Percentiles rank a stretch among this genome's conserved stretches.
These are phyloP conservation scores for Aspergillus bombycis DNA, from an alignment of 2,329 filamentous ascomycete genomes.

Conservation along the genomic window DNA sequence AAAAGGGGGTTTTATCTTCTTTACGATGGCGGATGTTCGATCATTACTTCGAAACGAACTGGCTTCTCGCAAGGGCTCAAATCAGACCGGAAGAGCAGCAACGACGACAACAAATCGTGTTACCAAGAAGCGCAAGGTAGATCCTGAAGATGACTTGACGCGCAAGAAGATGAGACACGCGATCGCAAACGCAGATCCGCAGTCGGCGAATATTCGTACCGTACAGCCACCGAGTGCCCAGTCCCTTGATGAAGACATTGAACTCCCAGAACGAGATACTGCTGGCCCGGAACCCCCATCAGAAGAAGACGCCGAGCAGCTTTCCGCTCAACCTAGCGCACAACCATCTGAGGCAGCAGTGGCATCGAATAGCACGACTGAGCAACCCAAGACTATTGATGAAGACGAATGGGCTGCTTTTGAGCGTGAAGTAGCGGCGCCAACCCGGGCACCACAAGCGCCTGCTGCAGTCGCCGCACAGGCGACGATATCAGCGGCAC, in stretches of 20 bases:
- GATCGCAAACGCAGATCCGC: conserved; percentile 34
- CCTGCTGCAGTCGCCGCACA: conserved; percentile 40
- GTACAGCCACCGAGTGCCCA: conserved; percentile 27
- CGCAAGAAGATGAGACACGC: conserved; percentile 50
- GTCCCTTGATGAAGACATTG: conserved; percentile 28
- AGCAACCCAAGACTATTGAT: conserved; percentile 52
- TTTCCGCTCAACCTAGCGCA: conserved; percentile 10
- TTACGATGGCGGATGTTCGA: conserved; percentile 74
- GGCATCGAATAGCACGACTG: conserved; percentile 10
- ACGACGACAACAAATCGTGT: conserved; percentile 29
- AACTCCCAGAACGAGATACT: conserved; percentile 30
- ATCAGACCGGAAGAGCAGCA: conserved; percentile 49
- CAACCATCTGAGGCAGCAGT: conserved; percentile 12
- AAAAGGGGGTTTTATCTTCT: background rate
- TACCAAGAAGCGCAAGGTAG: conserved; percentile 60
- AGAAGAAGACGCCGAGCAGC: conserved; percentile 17
- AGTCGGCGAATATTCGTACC: conserved; percentile 34
- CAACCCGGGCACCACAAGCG: conserved; percentile 37
- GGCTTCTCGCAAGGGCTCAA: conserved; percentile 70
- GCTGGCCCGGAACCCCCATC: conserved; percentile 27
- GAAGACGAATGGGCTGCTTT: conserved; percentile 88
- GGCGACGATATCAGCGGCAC: conserved; percentile 70
- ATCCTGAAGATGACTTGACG: conserved; percentile 41
- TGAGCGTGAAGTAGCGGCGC: conserved; percentile 73
- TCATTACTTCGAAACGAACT: conserved; percentile 78